Evolutionary conservation across 441 rosid species (phyloP).

Genomic region (Melastoma candidum): DNA sequence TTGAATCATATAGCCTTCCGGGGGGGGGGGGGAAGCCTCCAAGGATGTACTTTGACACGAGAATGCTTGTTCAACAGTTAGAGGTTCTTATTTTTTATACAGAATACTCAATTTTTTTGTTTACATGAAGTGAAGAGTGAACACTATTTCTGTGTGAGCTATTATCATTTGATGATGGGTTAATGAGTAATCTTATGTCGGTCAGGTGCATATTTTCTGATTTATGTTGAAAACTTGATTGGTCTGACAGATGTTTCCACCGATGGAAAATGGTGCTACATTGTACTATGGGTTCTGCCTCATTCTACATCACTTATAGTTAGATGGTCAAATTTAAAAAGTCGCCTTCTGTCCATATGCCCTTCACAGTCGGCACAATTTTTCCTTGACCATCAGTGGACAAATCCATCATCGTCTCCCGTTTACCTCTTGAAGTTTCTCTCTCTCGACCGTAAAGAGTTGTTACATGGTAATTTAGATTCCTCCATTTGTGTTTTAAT

Average conservation of each 20-base stretch:
- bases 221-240: background rate
- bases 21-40: no score
- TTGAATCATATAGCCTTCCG: no score
- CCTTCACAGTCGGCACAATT: conserved; percentile 46
- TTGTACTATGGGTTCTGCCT: conserved; percentile 70
- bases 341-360: conserved; percentile 46
- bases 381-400: conserved; percentile 29
- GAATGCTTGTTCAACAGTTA: no score
- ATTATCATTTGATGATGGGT: no score
- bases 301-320: conserved; percentile 28
- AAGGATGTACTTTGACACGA: no score
- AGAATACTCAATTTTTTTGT: no score
- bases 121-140: no score
- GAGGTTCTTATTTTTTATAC: no score
- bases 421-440: conserved; percentile 66
- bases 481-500: background rate
- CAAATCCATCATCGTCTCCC: conserved; percentile 29
- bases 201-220: no score
- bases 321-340: conserved; percentile 66
- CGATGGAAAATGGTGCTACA: conserved; percentile 81
- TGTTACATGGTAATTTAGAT: conserved; percentile 49
- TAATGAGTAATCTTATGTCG: no score
- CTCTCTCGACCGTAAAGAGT: conserved; percentile 50
- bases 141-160: no score
- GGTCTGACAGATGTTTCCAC: conserved; percentile 60